Percentiles rank a stretch among this genome's conserved stretches.
Conservation (phyloP, 2,329 filamentous ascomycete species). For the Myotisia sp. region DNA sequence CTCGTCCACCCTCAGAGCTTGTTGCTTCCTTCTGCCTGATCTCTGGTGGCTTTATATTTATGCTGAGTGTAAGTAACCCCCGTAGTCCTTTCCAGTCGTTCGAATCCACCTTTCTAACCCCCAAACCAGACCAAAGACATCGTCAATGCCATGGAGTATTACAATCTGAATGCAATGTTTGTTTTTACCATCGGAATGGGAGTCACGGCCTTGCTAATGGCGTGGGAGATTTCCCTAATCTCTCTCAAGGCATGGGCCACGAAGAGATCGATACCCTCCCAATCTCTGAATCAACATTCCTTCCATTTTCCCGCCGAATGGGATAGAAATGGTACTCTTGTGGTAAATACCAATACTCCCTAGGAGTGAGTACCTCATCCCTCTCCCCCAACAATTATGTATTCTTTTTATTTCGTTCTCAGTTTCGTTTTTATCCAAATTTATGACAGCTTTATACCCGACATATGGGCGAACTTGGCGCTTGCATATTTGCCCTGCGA, state of each 20-base stretch:
- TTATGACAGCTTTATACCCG: slow-evolving; percentile 1
- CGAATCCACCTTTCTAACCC: background rate
- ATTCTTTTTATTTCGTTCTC: slow-evolving; percentile 3
- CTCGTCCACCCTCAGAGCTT: slow-evolving; percentile 81
- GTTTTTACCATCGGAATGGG: slow-evolving; percentile 82
- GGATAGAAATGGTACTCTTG: too few species aligned
- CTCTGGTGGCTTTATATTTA: slow-evolving; percentile 77
- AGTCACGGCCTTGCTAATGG: slow-evolving; percentile 67
- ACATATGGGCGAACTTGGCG: too few species aligned
- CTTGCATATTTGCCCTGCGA: too few species aligned
- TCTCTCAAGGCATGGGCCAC: slow-evolving; percentile 80
- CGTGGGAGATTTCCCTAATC: slow-evolving; percentile 63
- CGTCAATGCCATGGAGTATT: slow-evolving; percentile 59
- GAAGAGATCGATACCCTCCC: slow-evolving; percentile 23
- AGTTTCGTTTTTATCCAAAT: background rate
- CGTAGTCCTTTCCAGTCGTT: background rate
- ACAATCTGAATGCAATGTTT: slow-evolving; percentile 79
- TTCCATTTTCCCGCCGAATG: too few species aligned
- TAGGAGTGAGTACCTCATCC: too few species aligned
- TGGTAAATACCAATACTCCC: too few species aligned
- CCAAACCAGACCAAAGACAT: slow-evolving; percentile 53
- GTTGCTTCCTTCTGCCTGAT: slow-evolving; percentile 75
- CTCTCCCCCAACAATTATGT: too few species aligned
- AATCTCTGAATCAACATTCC: too few species aligned
- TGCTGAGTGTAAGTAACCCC: slow-evolving; percentile 59